A percentile compares a stretch with the other conserved stretches of the same genome.
phyloP scores from a whole-genome alignment of 73 alveolate genomes.

The Paramecium octaurelia region DNA sequence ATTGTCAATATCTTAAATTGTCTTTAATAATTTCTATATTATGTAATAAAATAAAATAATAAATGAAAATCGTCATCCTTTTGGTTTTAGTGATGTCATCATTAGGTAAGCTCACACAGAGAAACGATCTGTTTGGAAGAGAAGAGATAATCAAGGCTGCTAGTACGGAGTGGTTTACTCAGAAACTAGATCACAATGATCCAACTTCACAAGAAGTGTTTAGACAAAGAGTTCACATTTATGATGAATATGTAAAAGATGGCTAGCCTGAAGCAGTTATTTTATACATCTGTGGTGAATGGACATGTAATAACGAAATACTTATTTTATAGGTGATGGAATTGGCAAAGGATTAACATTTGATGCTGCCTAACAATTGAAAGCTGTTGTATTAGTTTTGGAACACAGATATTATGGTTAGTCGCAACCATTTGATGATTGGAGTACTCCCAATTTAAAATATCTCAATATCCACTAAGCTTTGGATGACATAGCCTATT shows the following conservation, averaged over 20 bases:
- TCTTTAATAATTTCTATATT: background rate
- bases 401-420: slow-evolving; percentile 80
- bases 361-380: slow-evolving; percentile 56
- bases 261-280: slow-evolving; percentile 51
- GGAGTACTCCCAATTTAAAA: slow-evolving; percentile 61
- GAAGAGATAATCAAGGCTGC: background rate
- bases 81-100: background rate
- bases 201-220: slow-evolving; percentile 40
- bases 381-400: slow-evolving; percentile 54
- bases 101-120: background rate
- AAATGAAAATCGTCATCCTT: background rate
- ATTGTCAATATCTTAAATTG: background rate
- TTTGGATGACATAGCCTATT: slow-evolving; percentile 68
- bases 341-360: slow-evolving; percentile 46
- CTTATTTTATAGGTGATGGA: background rate
- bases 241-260: slow-evolving; percentile 56
- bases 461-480: slow-evolving; percentile 68
- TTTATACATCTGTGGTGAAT: slow-evolving; percentile 78
- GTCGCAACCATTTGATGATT: slow-evolving; percentile 66
- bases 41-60: background rate
- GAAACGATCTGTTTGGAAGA: background rate
- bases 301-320: slow-evolving; percentile 57
- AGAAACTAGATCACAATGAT: slow-evolving; percentile 65
- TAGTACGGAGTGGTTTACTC: background rate
- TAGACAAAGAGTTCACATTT: slow-evolving; percentile 62